A percentile compares a stretch with the other conserved stretches of the same genome.
Evolutionary conservation across 768 basidiomycete species (phyloP).

Genomic region (Pisolithus sp.): DNA sequence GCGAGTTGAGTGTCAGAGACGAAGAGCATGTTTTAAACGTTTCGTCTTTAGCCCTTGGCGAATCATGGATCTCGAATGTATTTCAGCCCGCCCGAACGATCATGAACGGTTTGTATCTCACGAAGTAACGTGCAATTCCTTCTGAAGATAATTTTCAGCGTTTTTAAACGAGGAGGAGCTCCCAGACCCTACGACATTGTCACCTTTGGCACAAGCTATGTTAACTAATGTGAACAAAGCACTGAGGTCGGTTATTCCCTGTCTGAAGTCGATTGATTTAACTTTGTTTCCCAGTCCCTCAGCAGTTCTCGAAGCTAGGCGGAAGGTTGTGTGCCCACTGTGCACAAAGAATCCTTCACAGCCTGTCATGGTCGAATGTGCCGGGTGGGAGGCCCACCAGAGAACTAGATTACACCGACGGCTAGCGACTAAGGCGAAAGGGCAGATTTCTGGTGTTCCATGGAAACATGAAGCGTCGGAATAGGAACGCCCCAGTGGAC

Average conservation of each 20-base stretch:
- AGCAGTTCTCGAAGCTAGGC: conserved; percentile 47
- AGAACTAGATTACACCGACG: conserved; percentile 51
- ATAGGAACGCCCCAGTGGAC: not conserved
- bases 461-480: not conserved
- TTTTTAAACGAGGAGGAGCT: conserved; percentile 47
- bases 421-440: conserved; percentile 30
- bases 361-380: conserved; percentile 57
- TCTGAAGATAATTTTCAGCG: conserved; percentile 30
- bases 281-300: conserved; percentile 41
- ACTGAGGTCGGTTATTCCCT: conserved; percentile 33
- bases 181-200: conserved; percentile 53
- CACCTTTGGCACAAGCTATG: conserved; percentile 47
- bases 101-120: conserved; percentile 35
- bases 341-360: conserved; percentile 54
- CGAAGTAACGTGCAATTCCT: not conserved
- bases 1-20: conserved; percentile 28
- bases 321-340: conserved; percentile 50
- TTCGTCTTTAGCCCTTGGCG: conserved; percentile 37
- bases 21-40: not conserved
- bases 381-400: conserved; percentile 51
- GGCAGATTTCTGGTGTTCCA: not conserved
- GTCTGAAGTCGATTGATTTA: not conserved
- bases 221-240: conserved; percentile 40
- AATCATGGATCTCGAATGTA: conserved; percentile 56
- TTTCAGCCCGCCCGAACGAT: conserved; percentile 43